Evolutionary conservation across 805 yeast species (phyloP).

Genomic region (Zygosaccharomyces kombuchaensis): DNA sequence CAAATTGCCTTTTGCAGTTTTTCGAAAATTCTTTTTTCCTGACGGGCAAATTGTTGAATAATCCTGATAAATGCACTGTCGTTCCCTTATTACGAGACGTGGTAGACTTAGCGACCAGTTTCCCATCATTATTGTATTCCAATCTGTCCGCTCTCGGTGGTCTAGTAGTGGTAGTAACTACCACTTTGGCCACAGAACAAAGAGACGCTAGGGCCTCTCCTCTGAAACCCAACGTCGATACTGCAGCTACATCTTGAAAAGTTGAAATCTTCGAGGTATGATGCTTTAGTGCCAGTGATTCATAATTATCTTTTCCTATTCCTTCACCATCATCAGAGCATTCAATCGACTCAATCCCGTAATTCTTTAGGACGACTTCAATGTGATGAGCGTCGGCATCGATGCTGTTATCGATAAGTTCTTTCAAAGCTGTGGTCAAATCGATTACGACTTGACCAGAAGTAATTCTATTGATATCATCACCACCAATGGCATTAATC

Average conservation of each 20-base stretch:
- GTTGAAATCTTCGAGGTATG: conserved; percentile 59
- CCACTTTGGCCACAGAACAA: conserved; percentile 50
- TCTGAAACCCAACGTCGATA: conserved; percentile 65
- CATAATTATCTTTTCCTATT: conserved; percentile 49
- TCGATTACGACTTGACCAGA: conserved; percentile 93
- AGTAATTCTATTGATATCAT: conserved; percentile 71
- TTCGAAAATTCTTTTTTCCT: conserved; percentile 68
- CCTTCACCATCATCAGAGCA: conserved; percentile 68
- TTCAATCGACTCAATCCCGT: conserved; percentile 71
- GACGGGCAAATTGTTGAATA: conserved; percentile 76
- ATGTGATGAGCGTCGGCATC: conserved; percentile 72
- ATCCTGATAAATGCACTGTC: conserved; percentile 46
- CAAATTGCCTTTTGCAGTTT: conserved; percentile 65
- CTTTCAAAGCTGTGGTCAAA: conserved; percentile 73
- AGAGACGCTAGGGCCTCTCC: conserved; percentile 78
- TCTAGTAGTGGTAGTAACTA: conserved; percentile 48
- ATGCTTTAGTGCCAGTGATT: conserved; percentile 53
- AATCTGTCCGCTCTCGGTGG: conserved; percentile 58
- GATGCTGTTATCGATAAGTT: conserved; percentile 77
- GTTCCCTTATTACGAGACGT: conserved; percentile 70
- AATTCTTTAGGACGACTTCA: conserved; percentile 62
- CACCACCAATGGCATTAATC: conserved; percentile 39
- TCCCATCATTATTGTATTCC: conserved; percentile 54
- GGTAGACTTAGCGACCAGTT: conserved; percentile 37
- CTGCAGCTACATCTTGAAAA: conserved; percentile 51